Evolutionary conservation across 1,284 basidiomycete genomes (phyloP).

Genomic region (Ustilago cynodontis): DNA sequence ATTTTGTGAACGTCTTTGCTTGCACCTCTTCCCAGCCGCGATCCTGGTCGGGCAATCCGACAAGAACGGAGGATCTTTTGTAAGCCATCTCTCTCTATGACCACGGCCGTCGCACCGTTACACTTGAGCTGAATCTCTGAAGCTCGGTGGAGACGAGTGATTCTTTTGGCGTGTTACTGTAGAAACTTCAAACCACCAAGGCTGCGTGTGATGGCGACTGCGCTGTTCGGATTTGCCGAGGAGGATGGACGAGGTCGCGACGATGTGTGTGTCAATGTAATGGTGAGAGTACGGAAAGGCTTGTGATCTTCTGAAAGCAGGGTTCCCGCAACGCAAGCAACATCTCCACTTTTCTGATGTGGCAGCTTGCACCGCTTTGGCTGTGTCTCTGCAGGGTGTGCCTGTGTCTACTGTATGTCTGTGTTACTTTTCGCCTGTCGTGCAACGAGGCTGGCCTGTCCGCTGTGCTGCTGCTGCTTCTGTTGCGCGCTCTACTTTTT

Average conservation of each 20-base stretch:
- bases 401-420: no score
- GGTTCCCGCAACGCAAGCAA: slow-evolving; percentile 7
- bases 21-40: slow-evolving; percentile 66
- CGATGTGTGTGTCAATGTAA: neutral
- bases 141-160: no score
- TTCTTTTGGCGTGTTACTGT: neutral
- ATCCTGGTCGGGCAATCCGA: slow-evolving; percentile 63
- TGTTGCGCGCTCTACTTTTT: neutral
- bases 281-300: neutral
- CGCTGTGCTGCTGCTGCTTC: neutral
- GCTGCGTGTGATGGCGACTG: neutral
- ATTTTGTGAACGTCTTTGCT: slow-evolving; percentile 68
- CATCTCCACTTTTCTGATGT: slow-evolving; percentile 26
- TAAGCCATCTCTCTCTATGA: slow-evolving; percentile 50
- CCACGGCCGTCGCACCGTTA: neutral
- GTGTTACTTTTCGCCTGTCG: slow-evolving; percentile 30
- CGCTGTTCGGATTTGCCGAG: slow-evolving; percentile 9
- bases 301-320: slow-evolving; percentile 1
- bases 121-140: neutral
- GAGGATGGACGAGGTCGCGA: neutral
- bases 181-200: no score
- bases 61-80: slow-evolving; percentile 59
- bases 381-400: neutral
- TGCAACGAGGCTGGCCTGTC: neutral
- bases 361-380: neutral